These are phyloP conservation scores for Fraxinus anomala DNA, from an alignment of 257 asterid genomes.

Conservation along the genomic window DNA sequence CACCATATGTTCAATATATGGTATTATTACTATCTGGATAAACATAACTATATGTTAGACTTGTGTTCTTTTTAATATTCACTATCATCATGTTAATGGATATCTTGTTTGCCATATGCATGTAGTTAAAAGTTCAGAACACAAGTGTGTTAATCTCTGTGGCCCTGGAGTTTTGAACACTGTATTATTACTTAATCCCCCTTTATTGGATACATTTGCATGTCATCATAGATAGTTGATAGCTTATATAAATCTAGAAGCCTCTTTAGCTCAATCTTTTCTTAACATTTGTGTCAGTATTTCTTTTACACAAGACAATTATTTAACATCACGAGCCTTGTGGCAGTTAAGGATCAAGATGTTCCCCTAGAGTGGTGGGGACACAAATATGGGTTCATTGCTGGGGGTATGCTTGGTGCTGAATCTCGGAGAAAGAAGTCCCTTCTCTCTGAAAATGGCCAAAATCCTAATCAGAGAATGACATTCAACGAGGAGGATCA, in stretches of 20 bases:
- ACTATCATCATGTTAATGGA: neutral
- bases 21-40: neutral
- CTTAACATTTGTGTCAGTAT: neutral
- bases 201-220: neutral
- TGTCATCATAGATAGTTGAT: neutral
- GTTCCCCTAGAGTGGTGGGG: constrained; percentile 94
- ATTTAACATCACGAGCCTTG: neutral
- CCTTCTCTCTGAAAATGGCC: constrained; percentile 25
- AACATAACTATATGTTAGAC: neutral
- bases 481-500: constrained; percentile 84
- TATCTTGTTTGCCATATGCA: neutral
- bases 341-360: constrained; percentile 49
- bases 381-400: constrained; percentile 68
- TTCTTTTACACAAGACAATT: neutral
- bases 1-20: neutral
- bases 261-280: neutral
- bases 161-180: neutral
- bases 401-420: constrained; percentile 92
- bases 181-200: neutral
- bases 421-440: constrained; percentile 64
- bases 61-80: neutral
- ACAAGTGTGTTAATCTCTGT: neutral
- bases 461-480: constrained; percentile 47
- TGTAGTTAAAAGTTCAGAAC: neutral
- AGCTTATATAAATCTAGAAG: neutral